Evolutionary conservation across 495 filamentous ascomycete genomes (phyloP).

Genomic region (Rusavskia elegans): DNA sequence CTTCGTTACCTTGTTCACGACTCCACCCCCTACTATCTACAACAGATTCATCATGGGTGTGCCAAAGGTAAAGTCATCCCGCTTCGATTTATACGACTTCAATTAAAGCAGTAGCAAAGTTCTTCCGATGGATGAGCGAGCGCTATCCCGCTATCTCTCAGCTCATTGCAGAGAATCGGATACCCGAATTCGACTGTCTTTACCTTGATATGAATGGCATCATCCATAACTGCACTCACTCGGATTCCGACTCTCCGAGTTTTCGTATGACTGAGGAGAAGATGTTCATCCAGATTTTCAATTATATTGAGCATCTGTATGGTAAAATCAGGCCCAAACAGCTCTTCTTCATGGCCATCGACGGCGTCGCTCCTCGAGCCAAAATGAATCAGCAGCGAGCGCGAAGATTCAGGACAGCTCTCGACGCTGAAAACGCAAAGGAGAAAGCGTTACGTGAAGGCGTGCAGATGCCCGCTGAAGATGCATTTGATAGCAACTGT

Average conservation of each 20-base stretch:
- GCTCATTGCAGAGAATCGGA: constrained; percentile 96
- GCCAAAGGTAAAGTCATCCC: not conserved
- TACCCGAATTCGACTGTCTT: constrained; percentile 96
- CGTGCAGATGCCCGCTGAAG: constrained; percentile 83
- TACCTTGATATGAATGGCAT: constrained; percentile 99
- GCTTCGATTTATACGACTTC: not conserved
- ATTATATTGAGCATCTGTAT: constrained; percentile 98
- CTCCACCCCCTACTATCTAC: too few relatives aligned
- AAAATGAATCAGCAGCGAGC: constrained; percentile 99
- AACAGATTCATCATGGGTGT: not conserved
- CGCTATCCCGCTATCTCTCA: constrained; percentile 97
- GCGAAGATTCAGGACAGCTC: constrained; percentile 82
- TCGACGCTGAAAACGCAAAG: constrained; percentile 76
- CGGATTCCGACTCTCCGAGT: constrained; percentile 75
- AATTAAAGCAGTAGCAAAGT: constrained; percentile 16
- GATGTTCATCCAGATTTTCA: constrained; percentile 99
- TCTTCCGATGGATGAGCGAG: constrained; percentile 68
- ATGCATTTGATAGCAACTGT: constrained; percentile 96
- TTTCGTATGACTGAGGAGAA: constrained; percentile 93
- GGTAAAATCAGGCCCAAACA: constrained; percentile 97
- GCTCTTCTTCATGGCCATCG: constrained; percentile 98
- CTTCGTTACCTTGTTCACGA: too few relatives aligned
- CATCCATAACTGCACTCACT: constrained; percentile 99
- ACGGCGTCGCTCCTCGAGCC: constrained; percentile 90
- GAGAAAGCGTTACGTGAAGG: constrained; percentile 83